Evolutionary conservation across 495 filamentous ascomycete genomes (phyloP), one percentile per base, ranked within the genome.

Genomic region (Penicillium ochrochloron): DNA sequence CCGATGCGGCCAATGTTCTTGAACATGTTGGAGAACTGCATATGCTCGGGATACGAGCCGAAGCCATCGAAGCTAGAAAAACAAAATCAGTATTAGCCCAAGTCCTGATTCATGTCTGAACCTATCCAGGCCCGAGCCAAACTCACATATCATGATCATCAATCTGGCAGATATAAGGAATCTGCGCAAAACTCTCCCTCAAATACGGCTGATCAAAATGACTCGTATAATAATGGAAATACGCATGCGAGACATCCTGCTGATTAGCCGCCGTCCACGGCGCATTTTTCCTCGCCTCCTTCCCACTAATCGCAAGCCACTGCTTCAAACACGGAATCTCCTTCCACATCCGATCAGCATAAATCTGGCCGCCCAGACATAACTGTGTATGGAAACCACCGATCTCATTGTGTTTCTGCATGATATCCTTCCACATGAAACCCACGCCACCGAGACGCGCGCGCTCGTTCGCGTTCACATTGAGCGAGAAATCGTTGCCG

Each of bases 91-190:
- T 21, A 72, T 78, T 41, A 76, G 64, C 37, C 5, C 5, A 5
- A 10, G 9, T 54, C n/a, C 15, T 29, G n/a, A n/a, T n/a, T n/a
- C n/a, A n/a, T n/a, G n/a, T n/a, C n/a, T n/a, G n/a, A n/a, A n/a
- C n/a, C n/a, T n/a, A n/a, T n/a, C n/a, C n/a, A n/a, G n/a, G n/a
- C n/a, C n/a, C n/a, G n/a, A n/a, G n/a, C n/a, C n/a, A 27, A 25
- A 86, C 92, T 88, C 82, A 97, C 93, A 99, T 97, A 60, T 99
- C 95, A 75, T 98, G 95, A 75, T 99, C 95, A 73, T 98, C 93
- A 35, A 99, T 87, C 70, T 95, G 91, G 60, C 94, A 84, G 56
- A 99, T 80, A 72, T 97, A 94, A 19, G 95, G 95, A 63, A 99
- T 97, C 78, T 98, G 96, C 8, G 95, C 95, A 80, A 97, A 98